Evolutionary conservation across 768 basidiomycete genomes (phyloP).

Genomic region (Tulasnella sp.): DNA sequence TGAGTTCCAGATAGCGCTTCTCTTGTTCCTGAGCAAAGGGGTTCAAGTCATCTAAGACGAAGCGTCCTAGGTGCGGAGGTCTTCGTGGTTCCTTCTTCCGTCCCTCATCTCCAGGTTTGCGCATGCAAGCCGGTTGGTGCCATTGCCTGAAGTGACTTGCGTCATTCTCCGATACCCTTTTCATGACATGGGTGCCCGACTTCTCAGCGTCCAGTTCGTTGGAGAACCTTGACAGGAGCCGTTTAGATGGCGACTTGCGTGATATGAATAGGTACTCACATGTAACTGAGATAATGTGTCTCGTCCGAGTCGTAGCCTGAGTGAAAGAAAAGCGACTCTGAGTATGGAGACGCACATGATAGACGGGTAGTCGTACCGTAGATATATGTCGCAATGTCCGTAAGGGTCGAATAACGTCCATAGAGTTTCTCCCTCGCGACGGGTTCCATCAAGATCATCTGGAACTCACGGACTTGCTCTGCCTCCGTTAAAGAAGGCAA

Average conservation of each 20-base stretch:
- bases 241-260: background rate
- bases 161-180: constrained; percentile 39
- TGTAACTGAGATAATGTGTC: constrained; percentile 55
- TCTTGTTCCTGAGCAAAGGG: constrained; percentile 29
- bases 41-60: constrained; percentile 34
- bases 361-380: constrained; percentile 38
- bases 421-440: constrained; percentile 48
- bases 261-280: constrained; percentile 40
- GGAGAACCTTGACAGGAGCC: constrained; percentile 43
- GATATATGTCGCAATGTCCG: constrained; percentile 54
- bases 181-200: constrained; percentile 50
- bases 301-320: constrained; percentile 44
- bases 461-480: constrained; percentile 41
- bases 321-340: background rate
- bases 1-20: constrained; percentile 4
- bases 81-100: constrained; percentile 25
- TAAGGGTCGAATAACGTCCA: constrained; percentile 52
- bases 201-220: constrained; percentile 59
- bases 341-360: too few species aligned
- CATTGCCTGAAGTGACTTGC: constrained; percentile 30
- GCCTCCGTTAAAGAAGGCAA: constrained; percentile 34
- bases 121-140: constrained; percentile 3
- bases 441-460: constrained; percentile 51
- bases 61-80: constrained; percentile 31
- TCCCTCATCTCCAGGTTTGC: constrained; percentile 31